A percentile compares a stretch with the other conserved stretches of the same genome.
These are phyloP conservation scores for Arachis monticola DNA, from an alignment of 331 rosid genomes.

Conservation along the genomic window DNA sequence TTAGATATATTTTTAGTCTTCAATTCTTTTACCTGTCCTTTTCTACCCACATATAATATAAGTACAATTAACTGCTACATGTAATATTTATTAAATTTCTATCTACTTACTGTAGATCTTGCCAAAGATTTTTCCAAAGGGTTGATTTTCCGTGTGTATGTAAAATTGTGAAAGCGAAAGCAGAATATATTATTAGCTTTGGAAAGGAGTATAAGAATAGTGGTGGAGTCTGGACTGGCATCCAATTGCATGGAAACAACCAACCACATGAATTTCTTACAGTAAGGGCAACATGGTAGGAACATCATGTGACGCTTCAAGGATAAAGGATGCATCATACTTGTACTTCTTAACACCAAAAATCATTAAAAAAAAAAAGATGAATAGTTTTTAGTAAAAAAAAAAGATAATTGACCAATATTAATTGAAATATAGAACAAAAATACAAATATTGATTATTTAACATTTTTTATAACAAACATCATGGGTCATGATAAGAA, in stretches of 20 bases:
- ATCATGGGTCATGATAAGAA: too few relatives aligned
- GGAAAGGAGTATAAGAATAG: not conserved
- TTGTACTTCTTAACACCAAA: too few relatives aligned
- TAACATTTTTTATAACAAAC: too few relatives aligned
- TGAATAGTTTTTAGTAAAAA: too few relatives aligned
- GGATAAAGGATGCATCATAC: not conserved
- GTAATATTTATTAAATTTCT: not conserved
- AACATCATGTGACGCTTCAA: not conserved
- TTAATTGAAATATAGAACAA: too few relatives aligned
- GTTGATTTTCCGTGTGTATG: not conserved
- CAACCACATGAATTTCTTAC: not conserved
- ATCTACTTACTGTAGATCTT: not conserved
- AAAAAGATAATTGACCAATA: too few relatives aligned
- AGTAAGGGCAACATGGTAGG: not conserved
- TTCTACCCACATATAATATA: not conserved
- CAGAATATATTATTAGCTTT: not conserved
- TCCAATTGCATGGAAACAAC: constrained; percentile 16
- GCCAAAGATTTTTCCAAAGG: not conserved
- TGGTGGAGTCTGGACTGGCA: not conserved
- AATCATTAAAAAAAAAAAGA: too few relatives aligned
- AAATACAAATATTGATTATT: too few relatives aligned
- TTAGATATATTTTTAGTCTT: too few relatives aligned
- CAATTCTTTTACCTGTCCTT: not conserved
- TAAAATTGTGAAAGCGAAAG: not conserved
- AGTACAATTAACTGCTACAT: not conserved